Conservation (phyloP, 2,329 filamentous ascomycete genomes). For the Cadophora sp. region DNA sequence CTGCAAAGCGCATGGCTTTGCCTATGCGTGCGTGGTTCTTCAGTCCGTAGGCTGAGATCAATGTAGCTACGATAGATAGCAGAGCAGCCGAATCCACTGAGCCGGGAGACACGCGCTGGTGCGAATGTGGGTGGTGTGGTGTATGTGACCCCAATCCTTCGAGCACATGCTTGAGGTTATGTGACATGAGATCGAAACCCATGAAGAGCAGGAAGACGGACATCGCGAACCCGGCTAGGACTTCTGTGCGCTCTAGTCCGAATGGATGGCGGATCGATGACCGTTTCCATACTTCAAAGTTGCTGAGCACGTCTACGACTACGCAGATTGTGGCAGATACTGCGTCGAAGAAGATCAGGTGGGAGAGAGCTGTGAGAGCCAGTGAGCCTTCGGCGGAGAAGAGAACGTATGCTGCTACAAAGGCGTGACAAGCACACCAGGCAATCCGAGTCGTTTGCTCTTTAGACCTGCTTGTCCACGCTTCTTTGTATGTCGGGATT, state of each 20-base stretch:
- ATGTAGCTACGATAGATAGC: constrained; percentile 80
- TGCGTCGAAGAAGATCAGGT: constrained; percentile 94
- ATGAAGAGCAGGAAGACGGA: constrained; percentile 97
- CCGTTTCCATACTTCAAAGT: constrained; percentile 97
- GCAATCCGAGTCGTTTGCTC: constrained; percentile 83
- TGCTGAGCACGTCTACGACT: constrained; percentile 88
- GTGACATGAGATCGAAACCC: constrained; percentile 92
- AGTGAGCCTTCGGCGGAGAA: constrained; percentile 86
- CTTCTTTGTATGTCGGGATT: constrained; percentile 87
- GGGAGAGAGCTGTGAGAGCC: constrained; percentile 89
- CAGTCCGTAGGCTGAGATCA: constrained; percentile 85
- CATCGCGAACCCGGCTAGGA: constrained; percentile 94
- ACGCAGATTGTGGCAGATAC: constrained; percentile 91
- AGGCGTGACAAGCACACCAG: constrained; percentile 90
- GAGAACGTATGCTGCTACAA: constrained; percentile 83
- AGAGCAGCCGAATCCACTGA: constrained; percentile 82
- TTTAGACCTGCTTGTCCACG: constrained; percentile 85
- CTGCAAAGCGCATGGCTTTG: constrained; percentile 86
- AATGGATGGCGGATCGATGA: constrained; percentile 94
- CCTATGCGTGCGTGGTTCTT: constrained; percentile 93
- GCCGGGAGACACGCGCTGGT: constrained; percentile 74
- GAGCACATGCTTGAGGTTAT: constrained; percentile 91
- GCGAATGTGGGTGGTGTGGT: constrained; percentile 72
- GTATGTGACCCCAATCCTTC: constrained; percentile 74
- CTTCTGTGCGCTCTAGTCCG: constrained; percentile 88